phyloP scores from a whole-genome alignment of 106 monocot genomes.

The Iris macrosiphon region DNA sequence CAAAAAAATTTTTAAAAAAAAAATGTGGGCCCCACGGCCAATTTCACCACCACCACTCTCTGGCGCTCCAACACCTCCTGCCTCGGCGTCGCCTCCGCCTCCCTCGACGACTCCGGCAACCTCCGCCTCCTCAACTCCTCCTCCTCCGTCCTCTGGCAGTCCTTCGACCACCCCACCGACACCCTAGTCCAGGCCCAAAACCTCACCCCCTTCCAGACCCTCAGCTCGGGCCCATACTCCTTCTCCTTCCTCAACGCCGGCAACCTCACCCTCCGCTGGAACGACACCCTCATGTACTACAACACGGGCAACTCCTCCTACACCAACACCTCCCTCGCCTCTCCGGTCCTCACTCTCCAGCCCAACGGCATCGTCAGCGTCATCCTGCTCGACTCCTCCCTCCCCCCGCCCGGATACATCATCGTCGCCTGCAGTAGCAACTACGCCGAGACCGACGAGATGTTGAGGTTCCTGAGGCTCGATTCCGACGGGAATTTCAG shows the following conservation, averaged over 20 bases:
- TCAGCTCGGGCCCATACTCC: slow-evolving; percentile 55
- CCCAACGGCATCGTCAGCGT: slow-evolving; percentile 43
- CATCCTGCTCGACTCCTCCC: slow-evolving; percentile 29
- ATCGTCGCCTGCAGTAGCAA: slow-evolving; percentile 86
- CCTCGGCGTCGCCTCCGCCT: slow-evolving; percentile 30
- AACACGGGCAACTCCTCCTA: slow-evolving; percentile 41
- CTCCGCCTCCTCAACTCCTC: slow-evolving; percentile 30
- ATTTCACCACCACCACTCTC: slow-evolving; percentile 27
- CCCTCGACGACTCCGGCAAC: slow-evolving; percentile 50
- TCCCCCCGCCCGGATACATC: slow-evolving; percentile 22
- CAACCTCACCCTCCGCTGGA: slow-evolving; percentile 63
- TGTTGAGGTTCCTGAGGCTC: slow-evolving; percentile 51
- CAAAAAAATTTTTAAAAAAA: too few species aligned
- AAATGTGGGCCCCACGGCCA: too few species aligned
- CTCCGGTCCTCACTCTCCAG: slow-evolving; percentile 45
- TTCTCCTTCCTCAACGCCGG: slow-evolving; percentile 39
- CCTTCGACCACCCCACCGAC: slow-evolving; percentile 67
- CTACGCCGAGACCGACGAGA: slow-evolving; percentile 46
- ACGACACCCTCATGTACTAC: slow-evolving; percentile 37
- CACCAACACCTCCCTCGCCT: slow-evolving; percentile 29
- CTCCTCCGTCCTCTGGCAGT: slow-evolving; percentile 40
- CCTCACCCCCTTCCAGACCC: slow-evolving; percentile 25
- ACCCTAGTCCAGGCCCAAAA: slow-evolving; percentile 51
- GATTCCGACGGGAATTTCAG: slow-evolving; percentile 80
- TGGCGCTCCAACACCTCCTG: slow-evolving; percentile 45